A percentile compares a stretch with the other conserved stretches of the same genome.
Conservation (phyloP, 2,329 filamentous ascomycete genomes). For the Talaromyces funiculosus region DNA sequence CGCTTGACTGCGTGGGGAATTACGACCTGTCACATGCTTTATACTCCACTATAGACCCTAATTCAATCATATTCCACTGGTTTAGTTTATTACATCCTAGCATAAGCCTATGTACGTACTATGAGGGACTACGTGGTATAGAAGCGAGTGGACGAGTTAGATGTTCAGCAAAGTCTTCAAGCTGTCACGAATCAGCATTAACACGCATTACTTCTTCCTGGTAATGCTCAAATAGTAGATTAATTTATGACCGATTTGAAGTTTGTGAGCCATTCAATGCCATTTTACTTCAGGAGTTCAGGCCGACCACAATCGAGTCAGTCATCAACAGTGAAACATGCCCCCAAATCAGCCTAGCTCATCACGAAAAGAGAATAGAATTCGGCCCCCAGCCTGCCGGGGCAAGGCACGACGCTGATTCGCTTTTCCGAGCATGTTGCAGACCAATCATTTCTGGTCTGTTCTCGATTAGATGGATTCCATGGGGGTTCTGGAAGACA, state of each 20-base stretch:
- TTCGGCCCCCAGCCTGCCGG: not conserved
- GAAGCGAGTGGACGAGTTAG: too few species aligned
- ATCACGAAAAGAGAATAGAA: not conserved
- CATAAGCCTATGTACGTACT: not conserved
- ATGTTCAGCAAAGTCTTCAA: not conserved
- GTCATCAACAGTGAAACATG: too few species aligned
- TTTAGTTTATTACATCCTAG: not conserved
- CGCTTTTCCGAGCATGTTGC: not conserved
- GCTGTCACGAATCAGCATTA: not conserved
- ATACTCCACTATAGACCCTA: not conserved
- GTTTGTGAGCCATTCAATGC: too few species aligned
- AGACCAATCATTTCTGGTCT: not conserved
- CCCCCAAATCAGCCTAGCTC: not conserved
- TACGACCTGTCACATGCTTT: constrained; percentile 1
- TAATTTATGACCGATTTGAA: too few species aligned
- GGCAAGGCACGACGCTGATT: not conserved
- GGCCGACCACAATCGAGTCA: not conserved
- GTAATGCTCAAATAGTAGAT: too few species aligned
- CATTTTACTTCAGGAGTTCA: too few species aligned
- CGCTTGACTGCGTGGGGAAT: not conserved
- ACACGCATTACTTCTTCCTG: too few species aligned
- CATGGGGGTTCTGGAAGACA: not conserved
- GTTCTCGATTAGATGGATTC: not conserved
- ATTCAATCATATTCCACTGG: not conserved
- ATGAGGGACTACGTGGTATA: not conserved